Evolutionary conservation across 192 early-diverging fungal genomes (phyloP), one percentile per base, ranked within the genome.

Genomic region (Pecoramyces ruminantium): DNA sequence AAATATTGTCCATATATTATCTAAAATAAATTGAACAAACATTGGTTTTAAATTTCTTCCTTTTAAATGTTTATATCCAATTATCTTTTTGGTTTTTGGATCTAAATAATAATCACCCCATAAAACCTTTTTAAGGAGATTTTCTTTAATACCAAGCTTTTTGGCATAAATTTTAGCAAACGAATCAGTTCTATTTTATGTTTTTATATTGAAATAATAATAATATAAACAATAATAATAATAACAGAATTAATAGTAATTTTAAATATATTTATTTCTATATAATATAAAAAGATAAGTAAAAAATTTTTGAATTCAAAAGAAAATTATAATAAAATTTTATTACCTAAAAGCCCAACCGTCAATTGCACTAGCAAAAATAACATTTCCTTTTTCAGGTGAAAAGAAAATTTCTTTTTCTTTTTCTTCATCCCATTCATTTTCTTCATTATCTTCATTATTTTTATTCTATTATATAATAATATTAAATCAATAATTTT

Each of bases 101-200:
- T 99, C 98, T 81, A 98, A 88, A 87, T 95, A 99, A 85, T 92
- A 98, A 81, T 98, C 94, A 18, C 98, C 98, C 98, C 98, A 99
- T 80, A 99, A 88, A 38, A 93, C 90, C 81, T 93, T 93, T 80
- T 91, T 90, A 51, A 99, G 86, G 4, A 89, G 80, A 4, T 78
- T 78, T 80, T 96, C 96, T 81, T 95, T 95, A 38, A 96, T 89
- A 17, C 91, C 90, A 58, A 99, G 88, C 83, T 96, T 97, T 25
- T 92, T 87, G 12, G 96, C 92, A 86, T 98, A 99, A 15, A 98
- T 87, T 16, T 86, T 87, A 0, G 97, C 95, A 90, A 99, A 99
- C 82, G 98, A 95, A 78, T 94, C 92, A 29, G 94, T 87, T 77
- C 96, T 93, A 79, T 28, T 17, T 51, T 9, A 25, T 9, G n/a